Percentiles rank a stretch among this genome's conserved stretches.
These are phyloP conservation scores for Tetrapisispora namnaoensis DNA, from an alignment of 805 yeast genomes.

Conservation along the genomic window DNA sequence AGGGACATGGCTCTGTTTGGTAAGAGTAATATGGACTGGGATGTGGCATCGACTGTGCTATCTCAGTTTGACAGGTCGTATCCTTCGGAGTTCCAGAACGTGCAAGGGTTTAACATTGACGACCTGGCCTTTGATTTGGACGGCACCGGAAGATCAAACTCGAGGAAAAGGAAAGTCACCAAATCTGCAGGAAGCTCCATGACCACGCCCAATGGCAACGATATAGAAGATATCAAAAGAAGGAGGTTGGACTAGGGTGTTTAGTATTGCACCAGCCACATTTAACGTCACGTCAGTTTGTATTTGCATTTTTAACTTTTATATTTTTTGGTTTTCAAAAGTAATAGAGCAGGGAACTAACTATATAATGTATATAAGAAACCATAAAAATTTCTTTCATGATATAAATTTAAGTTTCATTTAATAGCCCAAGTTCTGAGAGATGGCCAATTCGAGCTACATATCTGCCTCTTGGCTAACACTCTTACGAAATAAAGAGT, in stretches of 20 bases:
- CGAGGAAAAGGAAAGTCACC: conserved; percentile 21
- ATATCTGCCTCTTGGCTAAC: too few species aligned
- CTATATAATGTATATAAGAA: not conserved
- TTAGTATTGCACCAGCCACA: not conserved
- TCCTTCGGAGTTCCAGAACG: conserved; percentile 26
- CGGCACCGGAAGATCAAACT: conserved; percentile 22
- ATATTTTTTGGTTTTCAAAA: not conserved
- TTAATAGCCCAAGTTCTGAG: too few species aligned
- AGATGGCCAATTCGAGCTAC: too few species aligned
- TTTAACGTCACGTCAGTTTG: not conserved
- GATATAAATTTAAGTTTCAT: too few species aligned
- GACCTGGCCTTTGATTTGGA: conserved; percentile 30
- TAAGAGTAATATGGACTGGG: conserved; percentile 25
- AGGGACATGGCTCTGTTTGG: conserved; percentile 22
- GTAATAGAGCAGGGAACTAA: not conserved
- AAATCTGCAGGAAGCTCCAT: conserved; percentile 28
- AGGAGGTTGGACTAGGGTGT: conserved; percentile 24
- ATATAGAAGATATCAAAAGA: conserved; percentile 24
- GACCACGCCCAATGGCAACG: conserved; percentile 29
- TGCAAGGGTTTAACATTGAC: conserved; percentile 23
- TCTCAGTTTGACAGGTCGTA: conserved; percentile 27
- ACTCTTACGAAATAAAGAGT: too few species aligned
- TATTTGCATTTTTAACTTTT: not conserved
- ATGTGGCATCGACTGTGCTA: conserved; percentile 22
- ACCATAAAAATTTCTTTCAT: too few species aligned